Conservation (phyloP, 169 alveolate species). For the Eimeria acervulina region DNA sequence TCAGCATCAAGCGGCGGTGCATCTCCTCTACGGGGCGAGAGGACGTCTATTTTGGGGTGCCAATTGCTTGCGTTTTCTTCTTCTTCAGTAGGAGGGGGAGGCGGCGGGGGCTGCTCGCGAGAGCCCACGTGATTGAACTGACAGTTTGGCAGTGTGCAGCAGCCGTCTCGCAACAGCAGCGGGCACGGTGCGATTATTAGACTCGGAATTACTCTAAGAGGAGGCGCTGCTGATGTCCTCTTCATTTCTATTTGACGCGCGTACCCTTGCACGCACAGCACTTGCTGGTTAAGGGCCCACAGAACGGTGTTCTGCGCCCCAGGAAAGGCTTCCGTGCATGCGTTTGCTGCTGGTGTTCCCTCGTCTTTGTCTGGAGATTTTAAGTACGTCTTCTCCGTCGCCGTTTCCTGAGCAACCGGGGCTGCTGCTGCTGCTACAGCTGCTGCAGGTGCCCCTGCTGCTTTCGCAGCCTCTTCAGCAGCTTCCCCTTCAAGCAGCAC, state of each 20-base stretch:
- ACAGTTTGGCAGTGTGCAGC: not conserved
- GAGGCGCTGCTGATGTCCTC: not conserved
- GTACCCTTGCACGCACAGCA: not conserved
- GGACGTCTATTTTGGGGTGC: not conserved
- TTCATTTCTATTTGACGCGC: not conserved
- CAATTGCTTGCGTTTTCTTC: not conserved
- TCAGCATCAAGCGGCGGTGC: not conserved
- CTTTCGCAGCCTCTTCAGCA: not conserved
- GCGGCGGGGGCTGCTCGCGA: not conserved
- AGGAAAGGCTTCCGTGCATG: too few species aligned
- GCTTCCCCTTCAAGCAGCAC: not conserved
- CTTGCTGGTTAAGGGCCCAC: not conserved
- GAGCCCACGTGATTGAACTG: not conserved
- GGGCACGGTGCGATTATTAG: not conserved
- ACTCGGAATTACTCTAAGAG: not conserved
- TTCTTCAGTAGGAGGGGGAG: not conserved
- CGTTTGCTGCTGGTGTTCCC: too few species aligned
- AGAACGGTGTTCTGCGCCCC: not conserved
- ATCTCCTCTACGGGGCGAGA: not conserved
- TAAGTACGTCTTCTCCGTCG: too few species aligned
- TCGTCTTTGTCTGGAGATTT: too few species aligned
- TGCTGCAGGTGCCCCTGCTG: conserved; percentile 19
- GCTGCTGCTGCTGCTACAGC: conserved; percentile 11
- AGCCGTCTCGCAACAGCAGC: not conserved
- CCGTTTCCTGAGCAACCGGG: not conserved